These are phyloP conservation scores for Aspergillus pseudoglaucus DNA, from an alignment of 2,329 filamentous ascomycete genomes.

Conservation along the genomic window DNA sequence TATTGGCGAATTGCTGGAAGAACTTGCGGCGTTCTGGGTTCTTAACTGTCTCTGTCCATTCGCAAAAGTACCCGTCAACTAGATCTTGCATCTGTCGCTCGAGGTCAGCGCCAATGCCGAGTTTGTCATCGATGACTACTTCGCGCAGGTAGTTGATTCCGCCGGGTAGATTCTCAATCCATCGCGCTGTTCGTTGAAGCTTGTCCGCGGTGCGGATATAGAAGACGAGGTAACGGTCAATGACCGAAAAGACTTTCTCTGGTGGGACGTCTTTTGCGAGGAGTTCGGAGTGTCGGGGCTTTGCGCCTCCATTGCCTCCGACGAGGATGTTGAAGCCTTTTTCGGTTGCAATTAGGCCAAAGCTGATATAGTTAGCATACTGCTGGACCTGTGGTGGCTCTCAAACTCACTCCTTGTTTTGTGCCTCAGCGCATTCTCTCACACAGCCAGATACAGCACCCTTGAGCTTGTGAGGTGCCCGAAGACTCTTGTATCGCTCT, in stretches of 20 bases:
- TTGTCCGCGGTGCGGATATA: constrained; percentile 91
- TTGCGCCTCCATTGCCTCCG: constrained; percentile 81
- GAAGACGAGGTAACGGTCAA: constrained; percentile 87
- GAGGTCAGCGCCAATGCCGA: constrained; percentile 76
- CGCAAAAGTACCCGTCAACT: constrained; percentile 78
- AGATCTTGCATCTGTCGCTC: constrained; percentile 84
- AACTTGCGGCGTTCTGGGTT: constrained; percentile 60
- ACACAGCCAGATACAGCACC: constrained; percentile 85
- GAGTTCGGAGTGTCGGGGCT: constrained; percentile 73
- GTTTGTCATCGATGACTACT: constrained; percentile 76
- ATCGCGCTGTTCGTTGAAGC: constrained; percentile 79
- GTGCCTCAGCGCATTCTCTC: constrained; percentile 86
- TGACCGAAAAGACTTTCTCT: constrained; percentile 71
- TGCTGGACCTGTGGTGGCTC: not conserved
- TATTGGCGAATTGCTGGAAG: constrained; percentile 83
- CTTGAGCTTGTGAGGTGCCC: constrained; percentile 86
- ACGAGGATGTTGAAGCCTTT: constrained; percentile 94
- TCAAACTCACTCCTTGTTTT: constrained; percentile 70
- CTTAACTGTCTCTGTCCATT: constrained; percentile 79
- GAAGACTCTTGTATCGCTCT: constrained; percentile 85
- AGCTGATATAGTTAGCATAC: constrained; percentile 43
- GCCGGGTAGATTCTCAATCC: constrained; percentile 77
- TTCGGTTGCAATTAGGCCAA: constrained; percentile 84
- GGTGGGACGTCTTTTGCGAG: constrained; percentile 81
- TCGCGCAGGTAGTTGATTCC: constrained; percentile 76